Evolutionary conservation across 169 alveolate genomes (phyloP).

Genomic region (Babesia caballi): DNA sequence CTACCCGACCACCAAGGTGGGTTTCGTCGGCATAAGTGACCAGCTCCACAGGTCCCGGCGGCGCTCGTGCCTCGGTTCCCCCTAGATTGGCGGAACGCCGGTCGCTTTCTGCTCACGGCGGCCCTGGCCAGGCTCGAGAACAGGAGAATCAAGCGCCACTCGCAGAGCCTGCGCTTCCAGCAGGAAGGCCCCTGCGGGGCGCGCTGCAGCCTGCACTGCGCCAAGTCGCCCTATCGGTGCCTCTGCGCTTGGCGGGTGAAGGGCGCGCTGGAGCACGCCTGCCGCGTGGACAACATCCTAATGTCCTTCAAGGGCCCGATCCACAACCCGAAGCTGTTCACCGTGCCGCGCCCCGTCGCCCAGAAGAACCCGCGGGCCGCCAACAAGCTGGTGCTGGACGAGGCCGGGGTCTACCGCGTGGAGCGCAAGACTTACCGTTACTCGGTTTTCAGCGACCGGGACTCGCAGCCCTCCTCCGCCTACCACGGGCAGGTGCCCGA

Average conservation of each 20-base stretch:
- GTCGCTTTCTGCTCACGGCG: conserved; percentile 79
- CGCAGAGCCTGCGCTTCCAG: conserved; percentile 70
- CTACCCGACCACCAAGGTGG: conserved; percentile 83
- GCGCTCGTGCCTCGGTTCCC: conserved; percentile 83
- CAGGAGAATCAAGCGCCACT: conserved; percentile 63
- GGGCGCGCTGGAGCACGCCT: conserved; percentile 45
- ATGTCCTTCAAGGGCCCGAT: conserved; percentile 70
- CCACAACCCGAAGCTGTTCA: conserved; percentile 62
- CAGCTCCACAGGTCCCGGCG: conserved; percentile 72
- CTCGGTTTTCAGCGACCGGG: conserved; percentile 39
- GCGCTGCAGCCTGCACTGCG: conserved; percentile 73
- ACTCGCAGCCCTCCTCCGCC: conserved; percentile 9
- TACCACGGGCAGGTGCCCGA: conserved; percentile 45
- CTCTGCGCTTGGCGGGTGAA: conserved; percentile 70
- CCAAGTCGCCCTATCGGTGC: conserved; percentile 70
- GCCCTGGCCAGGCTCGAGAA: conserved; percentile 80
- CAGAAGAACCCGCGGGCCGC: conserved; percentile 47
- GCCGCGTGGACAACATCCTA: conserved; percentile 55
- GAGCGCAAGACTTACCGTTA: conserved; percentile 29
- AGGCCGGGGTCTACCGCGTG: background rate
- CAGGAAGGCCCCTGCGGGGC: conserved; percentile 70
- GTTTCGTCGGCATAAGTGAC: too few species aligned
- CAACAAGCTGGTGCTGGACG: conserved; percentile 11
- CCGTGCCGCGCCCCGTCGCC: conserved; percentile 65
- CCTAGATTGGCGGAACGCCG: conserved; percentile 87